Base-by-base conservation (phyloP, 73 alveolate species). In the Paramecium tetraurelia region DNA sequence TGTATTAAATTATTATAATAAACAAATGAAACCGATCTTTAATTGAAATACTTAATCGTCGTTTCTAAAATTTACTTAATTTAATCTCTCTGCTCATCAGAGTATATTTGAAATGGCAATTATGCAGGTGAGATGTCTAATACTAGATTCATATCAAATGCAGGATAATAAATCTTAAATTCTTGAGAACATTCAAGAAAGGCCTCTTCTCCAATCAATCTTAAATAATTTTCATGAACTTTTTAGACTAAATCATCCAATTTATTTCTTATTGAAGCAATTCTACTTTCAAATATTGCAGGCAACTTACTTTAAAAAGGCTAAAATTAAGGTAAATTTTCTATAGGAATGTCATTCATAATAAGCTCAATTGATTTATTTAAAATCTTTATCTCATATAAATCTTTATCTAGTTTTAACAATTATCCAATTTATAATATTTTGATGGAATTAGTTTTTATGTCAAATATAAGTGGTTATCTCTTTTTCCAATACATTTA, bases 391-490 rank as follows among this genome's bases (percentile, higher is more conserved):
- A 80, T 40, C 33, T 80, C 57, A 43, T 80, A 80, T 24, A 80
- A 43, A 36, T 80, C 75, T 43, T 80, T 80, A 44, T 80, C 76
- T 11, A 80, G 29, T 24, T 80, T 20, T 80, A 44, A 48, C 70
- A 80, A 44, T 63, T 44, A 44, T 35, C 90, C 90, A 44, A 80
- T 44, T 80, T 80, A 27, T 27, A 44, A 43, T 10, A 80, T 48
- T 80, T 80, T 41, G 24, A 44, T 38, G 72, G 75, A 27, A 71
- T 36, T 31, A 35, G 53, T 71, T 38, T 31, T 71, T 7, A 71
- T 18, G 20, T 71, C 86, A 71, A 16, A 71, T 18, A 18, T 7
- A 9, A 71, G 59, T 7, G 59, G 59, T 72, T 72, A 35, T 40
- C 59, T 72, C 59, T 72, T 72, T 38, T 72, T 72, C 68, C 86